Percentiles rank a stretch among this genome's conserved stretches.
Conservation (phyloP, 805 yeast genomes). For the Schwanniomyces yamadae region DNA sequence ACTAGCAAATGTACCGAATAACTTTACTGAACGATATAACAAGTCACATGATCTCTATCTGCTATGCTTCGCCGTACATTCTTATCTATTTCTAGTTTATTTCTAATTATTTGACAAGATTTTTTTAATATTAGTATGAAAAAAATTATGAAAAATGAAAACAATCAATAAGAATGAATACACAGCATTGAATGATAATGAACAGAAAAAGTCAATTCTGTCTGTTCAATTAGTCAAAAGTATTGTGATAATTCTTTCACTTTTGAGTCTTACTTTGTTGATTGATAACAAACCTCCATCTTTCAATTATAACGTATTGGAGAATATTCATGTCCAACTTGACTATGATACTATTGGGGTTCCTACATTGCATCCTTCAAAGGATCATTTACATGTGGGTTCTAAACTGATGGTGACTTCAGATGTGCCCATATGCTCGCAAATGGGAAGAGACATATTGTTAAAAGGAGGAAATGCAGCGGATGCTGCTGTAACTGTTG, state of each 20-base stretch:
- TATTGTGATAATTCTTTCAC: neutral
- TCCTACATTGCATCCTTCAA: constrained; percentile 46
- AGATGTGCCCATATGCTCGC: constrained; percentile 63
- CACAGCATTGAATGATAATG: too few species aligned
- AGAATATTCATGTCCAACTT: neutral
- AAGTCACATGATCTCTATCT: too few species aligned
- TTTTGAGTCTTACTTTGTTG: neutral
- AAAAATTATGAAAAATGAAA: too few species aligned
- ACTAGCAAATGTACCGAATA: too few species aligned
- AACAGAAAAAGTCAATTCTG: too few species aligned
- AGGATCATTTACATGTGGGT: constrained; percentile 39
- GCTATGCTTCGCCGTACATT: too few species aligned
- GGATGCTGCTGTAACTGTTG: constrained; percentile 87
- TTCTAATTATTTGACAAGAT: too few species aligned
- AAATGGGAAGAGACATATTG: constrained; percentile 58
- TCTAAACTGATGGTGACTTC: constrained; percentile 62
- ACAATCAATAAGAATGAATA: too few species aligned
- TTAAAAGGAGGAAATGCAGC: constrained; percentile 76
- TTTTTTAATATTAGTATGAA: too few species aligned
- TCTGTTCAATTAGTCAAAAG: too few species aligned
- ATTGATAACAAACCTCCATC: neutral
- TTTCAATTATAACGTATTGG: neutral
- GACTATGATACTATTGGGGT: constrained; percentile 17
- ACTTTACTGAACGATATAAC: too few species aligned
- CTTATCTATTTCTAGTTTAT: too few species aligned